Conservation (phyloP, 768 basidiomycete species). For the Lentinula sp. region DNA sequence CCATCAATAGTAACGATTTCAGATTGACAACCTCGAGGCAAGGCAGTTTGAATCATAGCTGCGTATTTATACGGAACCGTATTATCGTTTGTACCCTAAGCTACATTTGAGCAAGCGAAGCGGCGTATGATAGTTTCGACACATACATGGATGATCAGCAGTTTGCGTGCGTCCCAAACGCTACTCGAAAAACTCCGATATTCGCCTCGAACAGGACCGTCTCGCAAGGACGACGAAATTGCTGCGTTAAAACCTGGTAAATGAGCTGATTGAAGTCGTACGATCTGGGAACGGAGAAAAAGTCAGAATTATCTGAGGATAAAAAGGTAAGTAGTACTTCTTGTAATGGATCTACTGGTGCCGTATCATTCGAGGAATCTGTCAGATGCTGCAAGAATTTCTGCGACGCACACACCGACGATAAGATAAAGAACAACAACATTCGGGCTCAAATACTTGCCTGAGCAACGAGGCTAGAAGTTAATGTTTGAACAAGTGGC, state of each 20-base stretch:
- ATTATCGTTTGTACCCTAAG: constrained; percentile 52
- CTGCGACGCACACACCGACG: constrained; percentile 18
- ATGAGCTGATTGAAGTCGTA: constrained; percentile 74
- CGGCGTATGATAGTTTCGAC: not conserved
- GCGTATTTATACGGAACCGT: constrained; percentile 55
- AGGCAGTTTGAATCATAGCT: constrained; percentile 34
- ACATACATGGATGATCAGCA: constrained; percentile 63
- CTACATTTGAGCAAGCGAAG: not conserved
- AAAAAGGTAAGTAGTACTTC: constrained; percentile 27
- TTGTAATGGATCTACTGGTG: constrained; percentile 28
- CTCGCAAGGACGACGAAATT: constrained; percentile 67
- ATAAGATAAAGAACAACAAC: not conserved
- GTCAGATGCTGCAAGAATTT: constrained; percentile 48
- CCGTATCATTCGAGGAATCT: constrained; percentile 23
- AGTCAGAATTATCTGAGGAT: not conserved
- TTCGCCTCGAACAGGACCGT: constrained; percentile 67
- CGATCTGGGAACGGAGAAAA: constrained; percentile 37
- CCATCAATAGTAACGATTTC: constrained; percentile 42
- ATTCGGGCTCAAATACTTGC: constrained; percentile 28
- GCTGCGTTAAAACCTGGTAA: constrained; percentile 71
- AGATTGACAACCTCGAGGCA: constrained; percentile 31
- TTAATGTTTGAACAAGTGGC: constrained; percentile 61
- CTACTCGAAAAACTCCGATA: constrained; percentile 44
- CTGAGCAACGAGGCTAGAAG: constrained; percentile 56
- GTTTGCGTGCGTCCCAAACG: constrained; percentile 39